Percentiles rank a stretch among this genome's conserved stretches.
These are phyloP conservation scores for Trichosporon ovoides DNA, from an alignment of 1,284 basidiomycete species.

Conservation along the genomic window DNA sequence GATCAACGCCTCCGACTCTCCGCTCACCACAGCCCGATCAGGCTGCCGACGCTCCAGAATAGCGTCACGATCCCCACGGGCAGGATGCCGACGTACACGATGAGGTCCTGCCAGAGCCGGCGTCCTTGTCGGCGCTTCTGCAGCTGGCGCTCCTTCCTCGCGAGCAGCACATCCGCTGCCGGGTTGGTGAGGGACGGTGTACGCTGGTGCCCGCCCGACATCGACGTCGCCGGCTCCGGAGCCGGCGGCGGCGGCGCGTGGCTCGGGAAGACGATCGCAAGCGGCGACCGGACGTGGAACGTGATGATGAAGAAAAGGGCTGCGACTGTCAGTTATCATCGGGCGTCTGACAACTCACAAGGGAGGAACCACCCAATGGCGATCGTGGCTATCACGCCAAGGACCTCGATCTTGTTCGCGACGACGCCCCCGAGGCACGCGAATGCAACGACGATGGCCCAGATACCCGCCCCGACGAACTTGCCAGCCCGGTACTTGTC, in stretches of 20 bases:
- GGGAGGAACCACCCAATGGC: slow-evolving; percentile 49
- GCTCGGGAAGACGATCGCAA: slow-evolving; percentile 47
- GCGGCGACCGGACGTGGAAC: slow-evolving; percentile 49
- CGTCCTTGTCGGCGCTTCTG: slow-evolving; percentile 47
- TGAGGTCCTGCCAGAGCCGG: slow-evolving; percentile 49
- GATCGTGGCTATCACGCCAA: slow-evolving; percentile 42
- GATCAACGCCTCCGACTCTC: not conserved
- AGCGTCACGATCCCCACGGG: slow-evolving; percentile 41
- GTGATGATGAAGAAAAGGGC: slow-evolving; percentile 51
- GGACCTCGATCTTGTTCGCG: slow-evolving; percentile 42
- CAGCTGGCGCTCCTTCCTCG: slow-evolving; percentile 48
- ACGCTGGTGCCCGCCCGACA: slow-evolving; percentile 21
- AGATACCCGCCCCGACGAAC: slow-evolving; percentile 42
- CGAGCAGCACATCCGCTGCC: slow-evolving; percentile 44
- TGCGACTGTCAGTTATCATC: slow-evolving; percentile 12
- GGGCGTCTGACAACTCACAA: slow-evolving; percentile 27
- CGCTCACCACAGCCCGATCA: slow-evolving; percentile 41
- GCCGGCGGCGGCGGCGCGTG: slow-evolving; percentile 15
- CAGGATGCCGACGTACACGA: slow-evolving; percentile 49
- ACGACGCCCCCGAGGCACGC: slow-evolving; percentile 41
- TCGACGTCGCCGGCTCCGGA: not conserved
- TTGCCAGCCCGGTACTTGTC: slow-evolving; percentile 37
- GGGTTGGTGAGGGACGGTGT: slow-evolving; percentile 36
- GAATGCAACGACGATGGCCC: slow-evolving; percentile 34
- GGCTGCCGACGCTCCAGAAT: slow-evolving; percentile 41